Percentiles rank a stretch among this genome's conserved stretches.
Conservation (phyloP, 805 yeast species). For the Jamesozyma spencerorum region DNA sequence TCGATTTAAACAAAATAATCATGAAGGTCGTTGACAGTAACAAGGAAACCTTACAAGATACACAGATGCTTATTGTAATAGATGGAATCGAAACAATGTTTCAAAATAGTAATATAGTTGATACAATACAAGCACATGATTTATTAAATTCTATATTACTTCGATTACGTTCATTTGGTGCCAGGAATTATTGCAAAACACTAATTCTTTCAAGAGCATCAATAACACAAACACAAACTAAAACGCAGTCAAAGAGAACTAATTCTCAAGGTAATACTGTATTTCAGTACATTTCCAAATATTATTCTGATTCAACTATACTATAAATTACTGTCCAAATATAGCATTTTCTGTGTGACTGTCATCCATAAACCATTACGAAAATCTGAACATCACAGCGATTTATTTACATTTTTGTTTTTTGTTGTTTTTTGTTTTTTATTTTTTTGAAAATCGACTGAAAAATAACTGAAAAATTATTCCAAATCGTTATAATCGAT, state of each 20-base stretch:
- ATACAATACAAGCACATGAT: slow-evolving; percentile 14
- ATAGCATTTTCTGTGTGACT: no score
- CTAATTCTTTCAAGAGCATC: not conserved
- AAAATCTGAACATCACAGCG: no score
- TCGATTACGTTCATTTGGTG: slow-evolving; percentile 16
- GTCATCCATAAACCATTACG: no score
- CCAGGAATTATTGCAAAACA: slow-evolving; percentile 3
- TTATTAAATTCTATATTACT: slow-evolving; percentile 17
- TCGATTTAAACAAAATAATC: slow-evolving; percentile 15
- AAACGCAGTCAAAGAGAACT: slow-evolving; percentile 1
- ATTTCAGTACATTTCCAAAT: slow-evolving; percentile 20
- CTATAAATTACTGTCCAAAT: no score
- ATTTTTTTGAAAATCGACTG: no score
- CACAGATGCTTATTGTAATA: slow-evolving; percentile 9
- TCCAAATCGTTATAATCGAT: no score
- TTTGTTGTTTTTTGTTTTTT: no score
- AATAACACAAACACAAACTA: not conserved
- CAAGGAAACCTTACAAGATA: no score
- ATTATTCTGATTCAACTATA: slow-evolving; percentile 21
- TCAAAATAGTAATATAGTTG: slow-evolving; percentile 17
- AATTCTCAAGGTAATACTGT: slow-evolving; percentile 16
- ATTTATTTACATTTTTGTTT: no score
- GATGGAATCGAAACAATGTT: slow-evolving; percentile 26
- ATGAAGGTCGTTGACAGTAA: no score
- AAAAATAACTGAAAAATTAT: no score